These are phyloP conservation scores for Xylaria telfairii DNA, from an alignment of 495 filamentous ascomycete species.

Conservation along the genomic window DNA sequence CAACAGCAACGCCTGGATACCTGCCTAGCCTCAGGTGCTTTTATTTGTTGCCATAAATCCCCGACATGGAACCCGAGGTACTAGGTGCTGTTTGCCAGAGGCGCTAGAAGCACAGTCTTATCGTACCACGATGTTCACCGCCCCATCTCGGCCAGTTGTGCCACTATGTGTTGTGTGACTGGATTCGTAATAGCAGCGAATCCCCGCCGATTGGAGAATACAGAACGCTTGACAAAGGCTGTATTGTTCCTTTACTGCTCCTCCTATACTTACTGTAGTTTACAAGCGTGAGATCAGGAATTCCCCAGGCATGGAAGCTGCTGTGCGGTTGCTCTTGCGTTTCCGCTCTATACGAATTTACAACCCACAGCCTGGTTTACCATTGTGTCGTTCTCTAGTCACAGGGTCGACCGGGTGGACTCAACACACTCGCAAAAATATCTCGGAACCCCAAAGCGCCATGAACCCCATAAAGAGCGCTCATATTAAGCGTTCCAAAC, in stretches of 20 bases:
- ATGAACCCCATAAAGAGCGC: background rate
- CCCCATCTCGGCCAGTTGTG: slow-evolving; percentile 23
- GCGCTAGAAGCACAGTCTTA: background rate
- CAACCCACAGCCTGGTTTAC: background rate
- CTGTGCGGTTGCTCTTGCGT: background rate
- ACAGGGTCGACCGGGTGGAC: too few species aligned
- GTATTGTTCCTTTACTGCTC: background rate
- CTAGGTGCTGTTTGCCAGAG: background rate
- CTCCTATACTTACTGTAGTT: background rate
- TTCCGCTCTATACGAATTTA: background rate
- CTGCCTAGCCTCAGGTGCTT: background rate
- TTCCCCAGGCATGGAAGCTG: background rate
- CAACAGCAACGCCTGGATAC: background rate
- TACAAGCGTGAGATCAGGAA: background rate
- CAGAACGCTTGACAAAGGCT: background rate
- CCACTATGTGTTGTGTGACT: slow-evolving; percentile 3
- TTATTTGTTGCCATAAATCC: background rate
- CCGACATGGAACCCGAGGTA: background rate
- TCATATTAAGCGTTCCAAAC: background rate
- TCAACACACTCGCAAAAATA: background rate
- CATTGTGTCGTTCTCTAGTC: background rate
- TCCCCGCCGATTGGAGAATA: background rate
- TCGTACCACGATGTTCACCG: background rate
- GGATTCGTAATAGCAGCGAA: background rate
- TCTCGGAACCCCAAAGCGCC: background rate